Percentiles rank a stretch among this genome's conserved stretches.
These are phyloP conservation scores for Colletotrichum sublineola DNA, from an alignment of 2,329 filamentous ascomycete species.

Conservation along the genomic window DNA sequence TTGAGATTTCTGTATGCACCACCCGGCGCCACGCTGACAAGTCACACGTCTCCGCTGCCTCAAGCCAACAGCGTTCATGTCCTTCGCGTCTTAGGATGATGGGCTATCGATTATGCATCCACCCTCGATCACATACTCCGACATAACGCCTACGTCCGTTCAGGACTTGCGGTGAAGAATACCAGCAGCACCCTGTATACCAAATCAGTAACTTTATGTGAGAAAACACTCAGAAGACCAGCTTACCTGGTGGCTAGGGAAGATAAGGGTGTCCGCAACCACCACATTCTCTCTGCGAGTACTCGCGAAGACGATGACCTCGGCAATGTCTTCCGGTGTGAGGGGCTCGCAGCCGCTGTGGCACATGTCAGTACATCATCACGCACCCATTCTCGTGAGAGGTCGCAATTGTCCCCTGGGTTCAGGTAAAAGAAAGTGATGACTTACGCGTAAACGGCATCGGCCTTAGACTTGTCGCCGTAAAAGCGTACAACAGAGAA, in stretches of 20 bases:
- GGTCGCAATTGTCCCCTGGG: neutral
- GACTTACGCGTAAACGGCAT: slow-evolving; percentile 86
- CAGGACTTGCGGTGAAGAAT: slow-evolving; percentile 48
- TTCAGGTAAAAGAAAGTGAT: neutral
- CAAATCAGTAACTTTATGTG: slow-evolving; percentile 25
- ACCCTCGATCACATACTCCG: neutral
- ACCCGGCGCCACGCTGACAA: neutral
- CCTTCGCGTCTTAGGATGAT: no score
- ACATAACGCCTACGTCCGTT: neutral
- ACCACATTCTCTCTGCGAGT: slow-evolving; percentile 91
- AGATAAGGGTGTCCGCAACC: slow-evolving; percentile 87
- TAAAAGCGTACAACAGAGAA: slow-evolving; percentile 91
- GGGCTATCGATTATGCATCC: neutral
- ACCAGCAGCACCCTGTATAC: slow-evolving; percentile 50
- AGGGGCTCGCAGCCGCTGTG: slow-evolving; percentile 81
- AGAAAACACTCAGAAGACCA: neutral
- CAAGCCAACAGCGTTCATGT: neutral
- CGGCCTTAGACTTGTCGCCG: slow-evolving; percentile 89
- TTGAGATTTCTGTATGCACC: neutral
- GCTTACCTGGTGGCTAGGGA: slow-evolving; percentile 88
- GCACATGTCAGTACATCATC: slow-evolving; percentile 12
- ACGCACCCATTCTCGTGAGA: slow-evolving; percentile 13
- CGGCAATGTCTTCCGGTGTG: slow-evolving; percentile 91
- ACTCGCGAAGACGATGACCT: slow-evolving; percentile 88
- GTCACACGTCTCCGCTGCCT: neutral